Conservation (phyloP, 2,329 filamentous ascomycete species). For the Biscogniauxia sp. region DNA sequence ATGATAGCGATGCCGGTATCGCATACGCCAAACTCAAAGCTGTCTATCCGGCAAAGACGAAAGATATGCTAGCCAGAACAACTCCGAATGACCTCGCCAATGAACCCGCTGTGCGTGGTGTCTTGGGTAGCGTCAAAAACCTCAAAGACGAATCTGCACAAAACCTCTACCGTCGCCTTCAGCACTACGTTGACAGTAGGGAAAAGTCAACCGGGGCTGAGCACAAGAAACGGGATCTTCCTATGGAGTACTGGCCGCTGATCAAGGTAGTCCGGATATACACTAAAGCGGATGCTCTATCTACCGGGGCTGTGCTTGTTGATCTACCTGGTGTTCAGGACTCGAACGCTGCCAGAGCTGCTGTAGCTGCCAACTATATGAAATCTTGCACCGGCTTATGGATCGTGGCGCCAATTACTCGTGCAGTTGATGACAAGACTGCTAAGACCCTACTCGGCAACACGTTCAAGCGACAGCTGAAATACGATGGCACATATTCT, state of each 20-base stretch:
- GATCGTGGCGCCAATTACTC: slow-evolving; percentile 61
- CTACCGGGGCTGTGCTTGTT: slow-evolving; percentile 36
- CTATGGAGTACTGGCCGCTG: slow-evolving; percentile 34
- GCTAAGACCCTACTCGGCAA: slow-evolving; percentile 56
- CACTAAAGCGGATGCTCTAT: slow-evolving; percentile 33
- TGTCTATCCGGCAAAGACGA: slow-evolving; percentile 28
- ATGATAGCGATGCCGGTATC: slow-evolving; percentile 26
- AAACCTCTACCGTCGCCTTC: slow-evolving; percentile 23
- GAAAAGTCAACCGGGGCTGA: slow-evolving; percentile 23
- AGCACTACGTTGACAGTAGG: slow-evolving; percentile 31
- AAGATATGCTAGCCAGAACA: slow-evolving; percentile 25
- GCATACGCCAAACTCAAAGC: slow-evolving; percentile 30
- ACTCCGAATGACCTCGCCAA: slow-evolving; percentile 19
- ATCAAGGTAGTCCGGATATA: slow-evolving; percentile 49
- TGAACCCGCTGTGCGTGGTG: slow-evolving; percentile 20
- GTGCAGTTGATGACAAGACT: slow-evolving; percentile 60
- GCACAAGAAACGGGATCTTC: slow-evolving; percentile 8
- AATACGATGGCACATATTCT: slow-evolving; percentile 55
- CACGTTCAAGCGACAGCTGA: slow-evolving; percentile 57
- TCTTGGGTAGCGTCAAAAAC: slow-evolving; percentile 25
- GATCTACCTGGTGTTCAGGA: slow-evolving; percentile 49
- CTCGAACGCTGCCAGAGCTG: slow-evolving; percentile 53
- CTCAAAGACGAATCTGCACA: slow-evolving; percentile 20
- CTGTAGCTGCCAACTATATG: slow-evolving; percentile 55
- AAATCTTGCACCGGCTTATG: slow-evolving; percentile 57